Evolutionary conservation across 805 yeast genomes (phyloP).

Genomic region (Ogataea allantospora): DNA sequence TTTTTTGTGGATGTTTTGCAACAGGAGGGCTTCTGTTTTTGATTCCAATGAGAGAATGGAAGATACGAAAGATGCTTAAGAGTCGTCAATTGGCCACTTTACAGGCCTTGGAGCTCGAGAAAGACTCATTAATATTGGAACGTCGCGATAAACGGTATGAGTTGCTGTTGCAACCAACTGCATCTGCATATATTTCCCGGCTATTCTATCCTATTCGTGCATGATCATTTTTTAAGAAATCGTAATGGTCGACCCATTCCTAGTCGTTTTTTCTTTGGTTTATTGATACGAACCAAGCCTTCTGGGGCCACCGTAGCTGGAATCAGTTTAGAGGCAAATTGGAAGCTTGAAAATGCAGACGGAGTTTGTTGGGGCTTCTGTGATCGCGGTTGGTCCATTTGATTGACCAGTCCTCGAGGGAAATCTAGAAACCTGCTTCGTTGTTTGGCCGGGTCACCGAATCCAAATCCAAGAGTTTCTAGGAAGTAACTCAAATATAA

Average conservation of each 20-base stretch:
- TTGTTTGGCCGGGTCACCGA: constrained; percentile 11
- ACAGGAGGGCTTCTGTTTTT: constrained; percentile 43
- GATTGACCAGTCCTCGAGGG: constrained; percentile 3
- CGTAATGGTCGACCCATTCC: constrained; percentile 31
- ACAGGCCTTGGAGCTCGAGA: not conserved
- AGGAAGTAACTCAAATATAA: constrained; percentile 26
- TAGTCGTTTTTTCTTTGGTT: constrained; percentile 19
- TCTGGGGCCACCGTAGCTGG: not conserved
- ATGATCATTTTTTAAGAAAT: constrained; percentile 14
- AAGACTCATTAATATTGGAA: constrained; percentile 5
- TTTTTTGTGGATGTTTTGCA: constrained; percentile 56
- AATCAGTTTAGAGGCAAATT: not conserved
- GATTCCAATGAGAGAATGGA: constrained; percentile 49
- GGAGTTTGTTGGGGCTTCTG: not conserved
- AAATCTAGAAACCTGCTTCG: constrained; percentile 14
- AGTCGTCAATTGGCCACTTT: constrained; percentile 14
- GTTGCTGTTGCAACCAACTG: constrained; percentile 16
- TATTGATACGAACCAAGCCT: not conserved
- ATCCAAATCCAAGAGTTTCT: constrained; percentile 18
- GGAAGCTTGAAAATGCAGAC: not conserved
- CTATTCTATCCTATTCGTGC: constrained; percentile 26
- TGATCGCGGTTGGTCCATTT: not conserved
- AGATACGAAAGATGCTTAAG: constrained; percentile 40
- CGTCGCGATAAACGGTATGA: constrained; percentile 18
- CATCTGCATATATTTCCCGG: constrained; percentile 22